Base-by-base conservation (phyloP, 176 grass and related monocot genomes). In the Juncus inflexus region DNA sequence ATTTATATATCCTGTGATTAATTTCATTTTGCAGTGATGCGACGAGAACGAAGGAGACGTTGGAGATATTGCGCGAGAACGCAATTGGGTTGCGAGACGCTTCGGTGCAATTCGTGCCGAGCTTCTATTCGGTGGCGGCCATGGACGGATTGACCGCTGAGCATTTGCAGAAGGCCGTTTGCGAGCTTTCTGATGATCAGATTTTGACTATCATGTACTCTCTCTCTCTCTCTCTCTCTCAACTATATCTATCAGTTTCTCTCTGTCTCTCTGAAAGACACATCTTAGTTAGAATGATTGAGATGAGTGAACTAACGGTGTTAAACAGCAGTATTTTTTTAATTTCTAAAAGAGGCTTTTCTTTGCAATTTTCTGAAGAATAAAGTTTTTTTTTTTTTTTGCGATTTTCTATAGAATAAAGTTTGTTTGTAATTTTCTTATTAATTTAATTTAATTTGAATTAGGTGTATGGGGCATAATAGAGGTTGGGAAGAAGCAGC, bases 381-480 rank as follows among this genome's bases (percentile, higher is more conserved):
- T 28, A 28, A 1, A 28, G 19, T 28, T 28, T 28, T 28, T 28
- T 28, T 28, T 28, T 28, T 28, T 0, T 28, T 28, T 28, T 28
- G 19, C 19, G 19, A 28, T 28, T 28, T 28, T 28, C 19, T 28
- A 28, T 28, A 28, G 19, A 28, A 28, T 28, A 28, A 28, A 28
- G 19, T 1, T 28, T 28, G 19, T 28, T 28, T 28, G 19, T 28
- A 28, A 28, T 28, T 28, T 28, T 28, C 19, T 28, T 1, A 28
- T 28, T 28, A 28, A 28, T 28, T 28, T 28, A 28, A 1, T 28
- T 28, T 28, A 28, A 47, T 63, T 63, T 63, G 43, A 13, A 60
- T 60, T 78, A 97, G 92, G 92, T 97, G 92, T 68, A 97, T 97
- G 87, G 92, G 92, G 51, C 92, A 97, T 84, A 97, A 97, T 71